Evolutionary conservation across 768 basidiomycete species (phyloP).

Genomic region (Polyporus arcularius): DNA sequence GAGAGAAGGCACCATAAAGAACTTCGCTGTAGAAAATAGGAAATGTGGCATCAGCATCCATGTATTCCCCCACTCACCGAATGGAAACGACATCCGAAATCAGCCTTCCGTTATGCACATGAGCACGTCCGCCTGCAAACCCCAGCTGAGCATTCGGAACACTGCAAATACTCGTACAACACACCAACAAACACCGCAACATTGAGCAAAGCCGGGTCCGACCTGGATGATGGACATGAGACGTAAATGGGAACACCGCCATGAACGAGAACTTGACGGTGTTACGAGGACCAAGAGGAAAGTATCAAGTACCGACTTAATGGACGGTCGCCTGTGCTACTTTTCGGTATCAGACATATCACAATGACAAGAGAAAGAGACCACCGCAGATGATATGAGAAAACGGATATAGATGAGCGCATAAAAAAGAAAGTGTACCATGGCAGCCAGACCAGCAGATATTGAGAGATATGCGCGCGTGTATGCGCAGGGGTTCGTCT

Average conservation of each 20-base stretch:
- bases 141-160: conserved; percentile 4
- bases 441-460: not conserved
- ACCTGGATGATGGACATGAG: conserved; percentile 2
- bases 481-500: not conserved
- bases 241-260: not conserved
- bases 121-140: not conserved
- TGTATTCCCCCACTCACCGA: too few relatives aligned
- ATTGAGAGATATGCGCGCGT: not conserved
- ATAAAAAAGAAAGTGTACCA: conserved; percentile 18
- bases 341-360: not conserved
- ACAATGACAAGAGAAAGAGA: not conserved
- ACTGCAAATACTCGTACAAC: conserved; percentile 15
- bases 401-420: conserved; percentile 11
- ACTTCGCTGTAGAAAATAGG: too few relatives aligned
- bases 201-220: not conserved
- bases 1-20: not conserved
- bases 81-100: too few relatives aligned
- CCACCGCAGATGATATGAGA: not conserved
- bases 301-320: conserved; percentile 7
- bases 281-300: not conserved
- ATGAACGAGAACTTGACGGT: not conserved
- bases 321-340: conserved; percentile 4
- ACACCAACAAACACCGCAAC: not conserved
- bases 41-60: too few relatives aligned
- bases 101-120: not conserved